A percentile compares a stretch with the other conserved stretches of the same genome.
Evolutionary conservation across 768 basidiomycete species (phyloP).

Genomic region (Gloeostereum incarnatum): DNA sequence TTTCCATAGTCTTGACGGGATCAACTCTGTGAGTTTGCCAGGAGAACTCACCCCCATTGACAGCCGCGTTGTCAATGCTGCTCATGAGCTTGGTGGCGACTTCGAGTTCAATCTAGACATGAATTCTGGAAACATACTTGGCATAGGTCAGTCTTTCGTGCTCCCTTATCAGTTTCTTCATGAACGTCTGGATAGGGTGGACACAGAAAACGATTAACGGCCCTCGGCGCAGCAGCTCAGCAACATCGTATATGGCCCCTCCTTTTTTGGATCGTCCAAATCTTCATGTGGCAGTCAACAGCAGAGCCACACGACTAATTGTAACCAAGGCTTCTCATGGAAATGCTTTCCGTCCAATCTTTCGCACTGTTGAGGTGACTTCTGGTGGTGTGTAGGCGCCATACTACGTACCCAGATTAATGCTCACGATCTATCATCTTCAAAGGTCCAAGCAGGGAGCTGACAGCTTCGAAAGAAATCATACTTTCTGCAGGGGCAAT

Average conservation of each 20-base stretch:
- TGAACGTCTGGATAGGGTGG: constrained; percentile 12
- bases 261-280: constrained; percentile 13
- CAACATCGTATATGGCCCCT: constrained; percentile 17
- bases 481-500: constrained; percentile 17
- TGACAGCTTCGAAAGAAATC: constrained; percentile 14
- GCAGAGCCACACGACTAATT: constrained; percentile 5
- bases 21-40: constrained; percentile 20
- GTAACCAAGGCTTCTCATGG: not conserved
- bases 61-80: constrained; percentile 18
- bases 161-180: not conserved
- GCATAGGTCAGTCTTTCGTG: constrained; percentile 16
- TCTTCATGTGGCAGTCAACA: constrained; percentile 9
- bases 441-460: not conserved
- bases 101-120: constrained; percentile 28
- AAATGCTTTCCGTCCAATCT: not conserved
- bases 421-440: not conserved
- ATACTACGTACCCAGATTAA: not conserved
- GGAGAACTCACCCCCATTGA: constrained; percentile 22
- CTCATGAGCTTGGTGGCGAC: constrained; percentile 16
- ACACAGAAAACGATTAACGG: constrained; percentile 13
- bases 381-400: not conserved
- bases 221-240: constrained; percentile 15
- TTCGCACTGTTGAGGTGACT: constrained; percentile 6
- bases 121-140: constrained; percentile 23
- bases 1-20: constrained; percentile 25